Evolutionary conservation across 768 basidiomycete genomes (phyloP).

Genomic region (Mycena epipterygia): DNA sequence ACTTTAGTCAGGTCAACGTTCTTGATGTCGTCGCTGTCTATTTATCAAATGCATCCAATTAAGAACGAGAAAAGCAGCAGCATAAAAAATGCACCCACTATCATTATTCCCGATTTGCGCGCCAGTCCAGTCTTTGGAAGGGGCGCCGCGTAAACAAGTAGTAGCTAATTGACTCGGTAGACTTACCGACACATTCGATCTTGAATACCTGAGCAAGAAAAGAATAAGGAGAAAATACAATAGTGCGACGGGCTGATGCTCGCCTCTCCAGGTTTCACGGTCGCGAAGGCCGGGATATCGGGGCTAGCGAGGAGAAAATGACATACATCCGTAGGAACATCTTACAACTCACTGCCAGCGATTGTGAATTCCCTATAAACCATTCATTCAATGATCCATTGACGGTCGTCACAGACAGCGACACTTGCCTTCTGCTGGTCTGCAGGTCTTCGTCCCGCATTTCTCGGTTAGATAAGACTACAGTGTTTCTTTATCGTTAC

Average conservation of each 20-base stretch:
- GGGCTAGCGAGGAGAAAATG: slow-evolving; percentile 53
- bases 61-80: not conserved
- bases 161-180: not conserved
- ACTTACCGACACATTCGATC: slow-evolving; percentile 73
- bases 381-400: not conserved
- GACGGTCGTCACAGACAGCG: not conserved
- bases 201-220: slow-evolving; percentile 68
- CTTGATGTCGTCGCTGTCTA: slow-evolving; percentile 77
- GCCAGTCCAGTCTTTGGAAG: slow-evolving; percentile 79
- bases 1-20: slow-evolving; percentile 74
- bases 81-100: slow-evolving; percentile 51
- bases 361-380: slow-evolving; percentile 70
- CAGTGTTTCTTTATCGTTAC: slow-evolving; percentile 33
- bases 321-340: not conserved
- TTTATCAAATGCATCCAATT: not conserved
- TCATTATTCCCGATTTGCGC: slow-evolving; percentile 86
- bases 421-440: slow-evolving; percentile 72
- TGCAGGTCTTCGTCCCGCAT: slow-evolving; percentile 46
- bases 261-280: slow-evolving; percentile 74
- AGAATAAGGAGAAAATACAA: not conserved
- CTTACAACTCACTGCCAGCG: slow-evolving; percentile 75
- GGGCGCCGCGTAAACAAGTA: not conserved
- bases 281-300: slow-evolving; percentile 72
- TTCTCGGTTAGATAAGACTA: not conserved
- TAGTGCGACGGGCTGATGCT: slow-evolving; percentile 2